Conservation (phyloP, 2,329 filamentous ascomycete genomes). For the Ascochyta fabae region DNA sequence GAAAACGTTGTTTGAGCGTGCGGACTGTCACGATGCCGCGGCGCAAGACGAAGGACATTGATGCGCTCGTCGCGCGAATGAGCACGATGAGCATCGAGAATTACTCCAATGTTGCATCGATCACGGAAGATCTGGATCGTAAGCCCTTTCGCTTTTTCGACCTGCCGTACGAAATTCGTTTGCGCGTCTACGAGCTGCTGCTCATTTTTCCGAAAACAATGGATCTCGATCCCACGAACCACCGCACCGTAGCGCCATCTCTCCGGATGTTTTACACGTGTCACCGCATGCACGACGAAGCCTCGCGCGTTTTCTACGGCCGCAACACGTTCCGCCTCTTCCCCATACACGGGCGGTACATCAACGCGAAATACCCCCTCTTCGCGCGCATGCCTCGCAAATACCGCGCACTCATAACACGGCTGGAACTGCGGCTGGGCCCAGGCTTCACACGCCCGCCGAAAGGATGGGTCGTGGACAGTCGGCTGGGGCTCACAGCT, state of each 20-base stretch:
- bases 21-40: conserved; percentile 20
- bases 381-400: conserved; percentile 68
- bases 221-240: conserved; percentile 72
- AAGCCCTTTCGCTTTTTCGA: conserved; percentile 59
- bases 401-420: conserved; percentile 66
- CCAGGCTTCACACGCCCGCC: conserved; percentile 76
- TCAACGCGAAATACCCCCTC: conserved; percentile 75
- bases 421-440: conserved; percentile 73
- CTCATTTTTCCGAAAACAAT: conserved; percentile 62
- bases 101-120: conserved; percentile 13
- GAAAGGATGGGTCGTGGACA: conserved; percentile 71
- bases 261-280: conserved; percentile 73
- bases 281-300: conserved; percentile 58
- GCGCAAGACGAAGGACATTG: conserved; percentile 35
- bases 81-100: conserved; percentile 31
- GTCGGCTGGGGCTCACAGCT: conserved; percentile 67
- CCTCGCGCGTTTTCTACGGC: conserved; percentile 59
- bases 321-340: conserved; percentile 61
- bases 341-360: conserved; percentile 63
- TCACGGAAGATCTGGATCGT: conserved; percentile 12
- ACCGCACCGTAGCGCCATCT: conserved; percentile 63
- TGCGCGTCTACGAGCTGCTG: conserved; percentile 56
- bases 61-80: conserved; percentile 34
- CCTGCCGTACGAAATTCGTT: conserved; percentile 60
- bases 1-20: conserved; percentile 28